Conservation (phyloP, 768 basidiomycete genomes). For the Collybia sordida region DNA sequence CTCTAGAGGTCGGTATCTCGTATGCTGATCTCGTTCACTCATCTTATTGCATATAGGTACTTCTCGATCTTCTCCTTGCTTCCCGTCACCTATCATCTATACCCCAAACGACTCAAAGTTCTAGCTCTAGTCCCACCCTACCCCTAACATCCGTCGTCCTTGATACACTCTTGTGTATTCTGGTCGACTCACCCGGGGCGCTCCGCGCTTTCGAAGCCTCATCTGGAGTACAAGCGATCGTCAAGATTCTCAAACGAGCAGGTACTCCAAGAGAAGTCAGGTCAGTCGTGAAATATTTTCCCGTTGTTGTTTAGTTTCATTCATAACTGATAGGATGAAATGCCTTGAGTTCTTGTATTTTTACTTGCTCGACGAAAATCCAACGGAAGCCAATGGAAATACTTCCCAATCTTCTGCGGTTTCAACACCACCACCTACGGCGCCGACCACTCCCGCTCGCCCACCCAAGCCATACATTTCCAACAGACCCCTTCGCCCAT, state of each 20-base stretch:
- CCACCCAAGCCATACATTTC: conserved; percentile 38
- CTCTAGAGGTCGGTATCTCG: conserved; percentile 58
- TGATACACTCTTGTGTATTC: conserved; percentile 81
- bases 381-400: conserved; percentile 19
- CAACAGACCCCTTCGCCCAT: conserved; percentile 33
- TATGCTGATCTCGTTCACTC: conserved; percentile 2
- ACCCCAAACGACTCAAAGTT: conserved; percentile 22
- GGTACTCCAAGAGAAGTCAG: conserved; percentile 85
- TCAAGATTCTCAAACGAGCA: conserved; percentile 85
- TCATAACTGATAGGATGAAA: conserved; percentile 71
- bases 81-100: conserved; percentile 57
- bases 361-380: conserved; percentile 85
- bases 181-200: conserved; percentile 82
- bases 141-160: conserved; percentile 73
- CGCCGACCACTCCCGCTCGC: conserved; percentile 39
- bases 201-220: conserved; percentile 77
- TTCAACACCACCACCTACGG: conserved; percentile 29
- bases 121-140: conserved; percentile 17
- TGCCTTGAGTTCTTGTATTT: conserved; percentile 95
- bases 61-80: conserved; percentile 68
- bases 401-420: conserved; percentile 9
- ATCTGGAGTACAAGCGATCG: conserved; percentile 77
- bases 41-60: conserved; percentile 43
- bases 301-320: not conserved
- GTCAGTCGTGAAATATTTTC: conserved; percentile 39